Evolutionary conservation across 2,329 filamentous ascomycete genomes (phyloP).

Genomic region (Tolypocladium guangdongense): DNA sequence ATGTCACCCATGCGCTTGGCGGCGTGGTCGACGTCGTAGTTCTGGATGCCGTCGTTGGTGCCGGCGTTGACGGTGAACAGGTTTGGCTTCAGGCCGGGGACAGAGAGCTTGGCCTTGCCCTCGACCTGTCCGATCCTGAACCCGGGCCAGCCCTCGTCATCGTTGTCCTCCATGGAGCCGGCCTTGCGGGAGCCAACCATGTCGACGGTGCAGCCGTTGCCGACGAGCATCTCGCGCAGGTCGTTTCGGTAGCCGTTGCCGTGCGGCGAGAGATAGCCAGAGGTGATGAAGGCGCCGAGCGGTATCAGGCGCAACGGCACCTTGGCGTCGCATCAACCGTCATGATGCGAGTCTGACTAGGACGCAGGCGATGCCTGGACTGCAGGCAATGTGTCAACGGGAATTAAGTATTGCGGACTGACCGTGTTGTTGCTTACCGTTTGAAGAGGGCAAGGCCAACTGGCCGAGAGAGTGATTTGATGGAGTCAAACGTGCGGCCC

Average conservation of each 20-base stretch:
- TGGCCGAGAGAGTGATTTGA: constrained; percentile 5
- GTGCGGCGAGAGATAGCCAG: constrained; percentile 21
- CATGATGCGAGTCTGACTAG: not conserved
- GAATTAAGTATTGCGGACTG: not conserved
- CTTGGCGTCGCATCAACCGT: constrained; percentile 5
- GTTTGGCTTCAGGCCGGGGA: constrained; percentile 24
- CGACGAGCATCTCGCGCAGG: constrained; percentile 19
- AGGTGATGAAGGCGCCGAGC: constrained; percentile 32
- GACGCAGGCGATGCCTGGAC: not conserved
- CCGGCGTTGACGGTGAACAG: constrained; percentile 30
- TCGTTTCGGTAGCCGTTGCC: constrained; percentile 28
- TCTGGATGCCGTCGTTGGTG: constrained; percentile 30
- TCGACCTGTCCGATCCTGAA: constrained; percentile 28
- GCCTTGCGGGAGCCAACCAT: constrained; percentile 19
- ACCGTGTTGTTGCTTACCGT: constrained; percentile 2
- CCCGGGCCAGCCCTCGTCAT: constrained; percentile 34
- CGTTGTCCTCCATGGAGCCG: constrained; percentile 29
- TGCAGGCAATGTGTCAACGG: not conserved
- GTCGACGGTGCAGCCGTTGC: constrained; percentile 19
- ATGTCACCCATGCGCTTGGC: constrained; percentile 22
- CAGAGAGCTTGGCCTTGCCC: constrained; percentile 18
- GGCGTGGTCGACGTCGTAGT: constrained; percentile 17
- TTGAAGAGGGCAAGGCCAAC: constrained; percentile 14
- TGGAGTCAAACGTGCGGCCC: no score
- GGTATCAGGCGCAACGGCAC: constrained; percentile 30